These are phyloP conservation scores for Phellinidium pouzarii DNA, from an alignment of 1,284 basidiomycete genomes.

Conservation along the genomic window DNA sequence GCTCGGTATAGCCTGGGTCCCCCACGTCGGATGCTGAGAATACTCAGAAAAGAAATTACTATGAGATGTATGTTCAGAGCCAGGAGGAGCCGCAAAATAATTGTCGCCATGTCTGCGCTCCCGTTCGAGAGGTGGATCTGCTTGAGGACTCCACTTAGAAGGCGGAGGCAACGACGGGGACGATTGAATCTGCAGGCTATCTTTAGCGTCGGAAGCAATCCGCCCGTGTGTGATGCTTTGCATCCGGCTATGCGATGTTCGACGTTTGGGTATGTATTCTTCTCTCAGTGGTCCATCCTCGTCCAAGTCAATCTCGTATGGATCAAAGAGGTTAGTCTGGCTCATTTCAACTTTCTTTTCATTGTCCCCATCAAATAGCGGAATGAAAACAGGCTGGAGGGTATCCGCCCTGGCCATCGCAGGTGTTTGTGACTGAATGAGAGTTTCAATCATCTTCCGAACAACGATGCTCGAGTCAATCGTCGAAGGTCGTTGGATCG, in stretches of 20 bases:
- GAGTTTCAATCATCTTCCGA: conserved; percentile 61
- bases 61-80: conserved; percentile 28
- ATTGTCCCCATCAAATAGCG: conserved; percentile 53
- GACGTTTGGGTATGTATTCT: conserved; percentile 70
- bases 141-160: conserved; percentile 72
- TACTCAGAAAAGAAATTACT: conserved; percentile 19
- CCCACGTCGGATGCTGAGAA: conserved; percentile 3
- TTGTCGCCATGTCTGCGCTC: conserved; percentile 43
- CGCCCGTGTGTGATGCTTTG: conserved; percentile 23
- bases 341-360: conserved; percentile 42
- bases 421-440: conserved; percentile 41
- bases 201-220: not conserved
- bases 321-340: conserved; percentile 34
- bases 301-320: conserved; percentile 67
- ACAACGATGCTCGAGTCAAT: conserved; percentile 57
- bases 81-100: conserved; percentile 47
- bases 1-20: not conserved
- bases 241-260: conserved; percentile 33
- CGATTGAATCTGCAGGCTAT: conserved; percentile 12
- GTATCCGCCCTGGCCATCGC: conserved; percentile 19
- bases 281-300: conserved; percentile 74
- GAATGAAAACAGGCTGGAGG: conserved; percentile 62
- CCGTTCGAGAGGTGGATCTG: conserved; percentile 62
- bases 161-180: conserved; percentile 53
- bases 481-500: conserved; percentile 69